Conservation (phyloP, 305 asterid species). For the Salvia sclarea region DNA sequence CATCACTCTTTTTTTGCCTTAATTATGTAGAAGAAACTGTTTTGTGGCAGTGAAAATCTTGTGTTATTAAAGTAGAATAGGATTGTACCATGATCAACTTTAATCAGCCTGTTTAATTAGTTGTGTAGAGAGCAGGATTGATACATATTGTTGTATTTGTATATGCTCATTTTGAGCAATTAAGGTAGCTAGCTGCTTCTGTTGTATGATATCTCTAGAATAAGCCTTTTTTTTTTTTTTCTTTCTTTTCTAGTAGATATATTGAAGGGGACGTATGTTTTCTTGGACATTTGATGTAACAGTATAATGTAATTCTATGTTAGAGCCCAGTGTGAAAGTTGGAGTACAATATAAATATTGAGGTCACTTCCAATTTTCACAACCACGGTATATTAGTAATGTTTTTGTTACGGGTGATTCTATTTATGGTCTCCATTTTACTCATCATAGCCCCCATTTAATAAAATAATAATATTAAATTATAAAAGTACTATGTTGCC, state of each 20-base stretch:
- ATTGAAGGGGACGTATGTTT: background rate
- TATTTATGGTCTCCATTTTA: no score
- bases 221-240: background rate
- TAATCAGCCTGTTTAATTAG: background rate
- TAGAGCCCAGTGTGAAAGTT: no score
- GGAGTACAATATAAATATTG: no score
- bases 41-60: background rate
- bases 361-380: no score
- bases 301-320: background rate
- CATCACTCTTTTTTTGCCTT: background rate
- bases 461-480: no score
- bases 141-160: background rate
- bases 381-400: no score
- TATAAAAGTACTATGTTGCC: no score
- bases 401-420: no score
- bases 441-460: no score
- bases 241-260: background rate
- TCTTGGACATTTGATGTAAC: background rate
- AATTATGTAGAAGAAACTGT: slow-evolving; percentile 7
- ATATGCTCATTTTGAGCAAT: slow-evolving; percentile 21
- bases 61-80: slow-evolving; percentile 31
- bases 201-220: slow-evolving; percentile 24
- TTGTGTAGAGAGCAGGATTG: background rate
- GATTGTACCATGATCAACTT: background rate
- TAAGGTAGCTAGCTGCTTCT: slow-evolving; percentile 1